Conservation (phyloP, 768 basidiomycete species). For the Auricularia auricula-judae region DNA sequence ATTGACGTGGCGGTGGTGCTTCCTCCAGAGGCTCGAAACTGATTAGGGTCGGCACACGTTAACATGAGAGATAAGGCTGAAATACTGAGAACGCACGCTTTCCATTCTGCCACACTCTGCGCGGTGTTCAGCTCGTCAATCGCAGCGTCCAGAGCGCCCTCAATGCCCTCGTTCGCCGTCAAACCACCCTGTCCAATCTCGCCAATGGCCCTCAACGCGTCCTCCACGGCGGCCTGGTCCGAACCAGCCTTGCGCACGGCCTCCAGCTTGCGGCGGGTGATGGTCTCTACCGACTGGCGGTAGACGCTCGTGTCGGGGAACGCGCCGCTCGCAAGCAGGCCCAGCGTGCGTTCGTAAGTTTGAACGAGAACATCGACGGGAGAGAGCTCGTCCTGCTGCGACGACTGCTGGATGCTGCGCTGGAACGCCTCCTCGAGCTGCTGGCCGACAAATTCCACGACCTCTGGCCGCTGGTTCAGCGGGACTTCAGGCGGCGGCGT, state of each 20-base stretch:
- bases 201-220: conserved; percentile 30
- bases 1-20: conserved; percentile 71
- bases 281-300: conserved; percentile 77
- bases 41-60: conserved; percentile 3
- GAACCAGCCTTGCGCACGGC: conserved; percentile 60
- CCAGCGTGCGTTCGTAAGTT: conserved; percentile 71
- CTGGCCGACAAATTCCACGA: background rate
- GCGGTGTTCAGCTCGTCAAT: conserved; percentile 70
- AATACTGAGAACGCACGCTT: conserved; percentile 62
- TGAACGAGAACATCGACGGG: conserved; percentile 49
- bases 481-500: too few species aligned
- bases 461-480: background rate
- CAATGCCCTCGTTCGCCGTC: conserved; percentile 60
- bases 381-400: conserved; percentile 13
- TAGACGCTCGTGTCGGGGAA: conserved; percentile 83
- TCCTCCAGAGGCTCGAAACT: conserved; percentile 89
- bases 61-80: conserved; percentile 1
- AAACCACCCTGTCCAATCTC: background rate
- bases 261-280: conserved; percentile 69
- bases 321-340: conserved; percentile 35
- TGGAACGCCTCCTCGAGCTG: conserved; percentile 11
- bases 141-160: conserved; percentile 75
- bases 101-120: conserved; percentile 87
- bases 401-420: conserved; percentile 29
- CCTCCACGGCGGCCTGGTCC: conserved; percentile 58